A percentile compares a stretch with the other conserved stretches of the same genome.
Conservation (phyloP, 1,139 yeast species). For the Blastobotrys niveus region DNA sequence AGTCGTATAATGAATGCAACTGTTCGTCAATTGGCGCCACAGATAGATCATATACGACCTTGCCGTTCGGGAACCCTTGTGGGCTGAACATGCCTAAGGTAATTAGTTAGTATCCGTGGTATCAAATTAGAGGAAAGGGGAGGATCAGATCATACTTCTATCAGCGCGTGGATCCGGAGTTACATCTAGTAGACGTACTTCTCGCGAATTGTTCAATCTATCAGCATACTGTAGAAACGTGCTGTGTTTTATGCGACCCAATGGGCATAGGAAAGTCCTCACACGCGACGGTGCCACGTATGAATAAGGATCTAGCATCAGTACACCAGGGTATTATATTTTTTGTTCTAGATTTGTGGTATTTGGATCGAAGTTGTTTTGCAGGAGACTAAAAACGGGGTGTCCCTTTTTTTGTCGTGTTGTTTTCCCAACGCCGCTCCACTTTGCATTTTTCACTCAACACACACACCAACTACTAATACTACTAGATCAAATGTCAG, state of each 20-base stretch:
- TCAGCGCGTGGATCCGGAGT: conserved; percentile 54
- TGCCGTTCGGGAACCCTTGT: conserved; percentile 75
- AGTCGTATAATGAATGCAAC: conserved; percentile 65
- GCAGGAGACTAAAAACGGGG: too few species aligned
- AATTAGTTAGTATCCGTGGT: neutral
- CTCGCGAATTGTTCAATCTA: conserved; percentile 47
- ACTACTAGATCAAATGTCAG: conserved; percentile 8
- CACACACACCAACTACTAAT: neutral
- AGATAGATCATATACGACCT: conserved; percentile 53
- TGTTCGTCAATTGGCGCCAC: conserved; percentile 50
- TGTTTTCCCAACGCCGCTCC: neutral
- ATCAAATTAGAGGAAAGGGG: neutral
- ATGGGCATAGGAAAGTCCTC: conserved; percentile 64
- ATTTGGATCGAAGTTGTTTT: too few species aligned
- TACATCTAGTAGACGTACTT: conserved; percentile 69
- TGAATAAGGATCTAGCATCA: conserved; percentile 39
- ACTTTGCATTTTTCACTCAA: neutral
- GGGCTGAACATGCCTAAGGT: conserved; percentile 57
- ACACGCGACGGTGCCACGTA: conserved; percentile 59
- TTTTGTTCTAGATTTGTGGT: neutral
- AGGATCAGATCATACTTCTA: conserved; percentile 25
- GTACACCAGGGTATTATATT: neutral
- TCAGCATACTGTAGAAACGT: conserved; percentile 47
- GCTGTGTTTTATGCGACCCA: conserved; percentile 46
- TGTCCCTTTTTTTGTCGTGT: too few species aligned